Evolutionary conservation across 768 basidiomycete genomes (phyloP), one percentile per base, ranked within the genome.

Genomic region (Lactifluus volemus): DNA sequence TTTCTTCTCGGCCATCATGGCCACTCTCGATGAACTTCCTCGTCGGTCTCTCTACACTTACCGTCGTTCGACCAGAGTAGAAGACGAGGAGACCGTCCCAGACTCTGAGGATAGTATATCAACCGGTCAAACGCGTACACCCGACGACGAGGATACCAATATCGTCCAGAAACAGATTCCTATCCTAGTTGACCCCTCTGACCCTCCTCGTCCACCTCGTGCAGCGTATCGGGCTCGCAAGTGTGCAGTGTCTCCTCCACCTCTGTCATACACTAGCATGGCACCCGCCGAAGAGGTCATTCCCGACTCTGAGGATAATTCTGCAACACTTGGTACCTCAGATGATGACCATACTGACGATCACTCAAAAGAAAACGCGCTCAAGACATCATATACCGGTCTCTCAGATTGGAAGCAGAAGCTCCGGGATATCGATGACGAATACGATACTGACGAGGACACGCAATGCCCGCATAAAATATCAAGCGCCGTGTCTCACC

Each of bases 21-120:
- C 5, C 14, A 44, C 38, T 8, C 15, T 29, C 75, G 15, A 75
- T 73, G 11, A 51, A 68, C 30, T 71, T 74, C 15, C 73, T 72
- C 7, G 75, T 75, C 47, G 70, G 73, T 38, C 67, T 64, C 47
- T 52, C 12, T 55, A 53, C 53, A 61, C 62, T 8, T 55, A 55
- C 21, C 51, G 55, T n/a, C 53, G 53, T 64, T 58, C 61, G 42
- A 51, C 21, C n/a, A 54, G 19, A 17, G n/a, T 34, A 4, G 52
- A 58, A 4, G 60, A 66, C 36, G 64, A 59, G 39, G 65, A 65
- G 49, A 49, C 53, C 39, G 60, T 61, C 41, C 65, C 63, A 41
- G 65, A 66, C 52, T 61, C 65, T n/a, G 65, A 66, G 52, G 65
- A 55, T 19, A 48, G 54, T 12, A 36, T 48, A 38, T n/a, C 59